Conservation (phyloP, 331 rosid species). For the Ulmus americana region DNA sequence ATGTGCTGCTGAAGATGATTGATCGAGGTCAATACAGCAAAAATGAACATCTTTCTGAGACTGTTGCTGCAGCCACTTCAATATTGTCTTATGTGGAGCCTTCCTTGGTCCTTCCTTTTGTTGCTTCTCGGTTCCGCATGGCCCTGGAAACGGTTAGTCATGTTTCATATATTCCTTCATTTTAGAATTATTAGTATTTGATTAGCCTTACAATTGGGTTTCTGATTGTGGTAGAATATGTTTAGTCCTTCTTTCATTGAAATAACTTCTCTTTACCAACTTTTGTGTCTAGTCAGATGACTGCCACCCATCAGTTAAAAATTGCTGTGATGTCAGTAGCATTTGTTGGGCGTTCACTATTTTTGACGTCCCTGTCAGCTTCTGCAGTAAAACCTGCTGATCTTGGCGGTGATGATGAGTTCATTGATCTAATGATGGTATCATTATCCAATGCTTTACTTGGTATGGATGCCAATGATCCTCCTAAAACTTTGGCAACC, state of each 20-base stretch:
- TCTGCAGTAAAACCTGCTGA: conserved; percentile 43
- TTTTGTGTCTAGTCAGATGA: conserved; percentile 74
- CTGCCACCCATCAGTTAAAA: conserved; percentile 99
- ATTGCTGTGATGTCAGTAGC: conserved; percentile 96
- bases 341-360: conserved; percentile 90
- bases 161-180: conserved; percentile 29
- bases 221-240: conserved; percentile 15
- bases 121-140: conserved; percentile 92
- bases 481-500: conserved; percentile 98
- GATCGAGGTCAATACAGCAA: conserved; percentile 99
- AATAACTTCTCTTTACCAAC: conserved; percentile 35
- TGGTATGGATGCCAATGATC: conserved; percentile 99
- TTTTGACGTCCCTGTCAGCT: conserved; percentile 60
- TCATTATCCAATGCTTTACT: conserved; percentile 93
- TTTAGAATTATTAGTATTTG: conserved; percentile 17
- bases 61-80: conserved; percentile 94
- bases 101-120: conserved; percentile 85
- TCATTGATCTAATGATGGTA: conserved; percentile 73
- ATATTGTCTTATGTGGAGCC: conserved; percentile 90
- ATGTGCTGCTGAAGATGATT: conserved; percentile 68
- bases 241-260: conserved; percentile 16
- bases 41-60: conserved; percentile 87
- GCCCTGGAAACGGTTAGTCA: conserved; percentile 97
- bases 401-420: conserved; percentile 53
- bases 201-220: conserved; percentile 1